Evolutionary conservation across 2,329 filamentous ascomycete species (phyloP).

Genomic region (Exophiala alcalophila): DNA sequence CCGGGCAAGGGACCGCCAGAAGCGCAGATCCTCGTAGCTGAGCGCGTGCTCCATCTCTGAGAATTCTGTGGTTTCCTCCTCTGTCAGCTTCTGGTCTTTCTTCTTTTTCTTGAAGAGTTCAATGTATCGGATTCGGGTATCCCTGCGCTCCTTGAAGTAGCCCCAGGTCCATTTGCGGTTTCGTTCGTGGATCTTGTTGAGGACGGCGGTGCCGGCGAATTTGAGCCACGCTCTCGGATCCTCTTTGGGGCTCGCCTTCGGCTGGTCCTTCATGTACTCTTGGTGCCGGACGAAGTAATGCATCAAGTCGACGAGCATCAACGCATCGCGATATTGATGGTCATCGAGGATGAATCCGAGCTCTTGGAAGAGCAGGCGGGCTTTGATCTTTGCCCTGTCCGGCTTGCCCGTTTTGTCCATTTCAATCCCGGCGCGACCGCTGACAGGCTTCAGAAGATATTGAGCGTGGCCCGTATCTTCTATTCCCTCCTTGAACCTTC

Average conservation of each 20-base stretch:
- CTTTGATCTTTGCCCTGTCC: constrained; percentile 81
- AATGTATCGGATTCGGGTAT: constrained; percentile 86
- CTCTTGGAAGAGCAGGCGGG: constrained; percentile 89
- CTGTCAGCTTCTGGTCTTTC: constrained; percentile 63
- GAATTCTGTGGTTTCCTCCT: constrained; percentile 69
- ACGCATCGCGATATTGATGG: constrained; percentile 89
- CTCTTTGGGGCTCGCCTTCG: constrained; percentile 79
- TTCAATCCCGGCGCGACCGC: constrained; percentile 88
- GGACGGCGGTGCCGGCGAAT: constrained; percentile 84
- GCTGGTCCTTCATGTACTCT: constrained; percentile 90
- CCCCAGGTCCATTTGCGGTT: constrained; percentile 95
- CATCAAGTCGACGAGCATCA: constrained; percentile 98
- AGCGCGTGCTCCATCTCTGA: constrained; percentile 80
- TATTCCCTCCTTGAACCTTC: constrained; percentile 75
- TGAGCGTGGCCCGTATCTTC: constrained; percentile 75
- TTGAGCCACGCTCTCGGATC: constrained; percentile 88
- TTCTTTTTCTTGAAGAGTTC: constrained; percentile 94
- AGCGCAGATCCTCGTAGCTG: constrained; percentile 90
- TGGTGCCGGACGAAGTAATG: constrained; percentile 98
- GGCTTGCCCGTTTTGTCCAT: constrained; percentile 86
- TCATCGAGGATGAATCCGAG: constrained; percentile 97
- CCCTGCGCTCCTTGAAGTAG: constrained; percentile 87
- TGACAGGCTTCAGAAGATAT: constrained; percentile 94
- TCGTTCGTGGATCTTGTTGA: constrained; percentile 90
- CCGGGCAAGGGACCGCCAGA: constrained; percentile 91